Conservation (phyloP, 2,329 filamentous ascomycete species). For the Cladobotryum protrusum region DNA sequence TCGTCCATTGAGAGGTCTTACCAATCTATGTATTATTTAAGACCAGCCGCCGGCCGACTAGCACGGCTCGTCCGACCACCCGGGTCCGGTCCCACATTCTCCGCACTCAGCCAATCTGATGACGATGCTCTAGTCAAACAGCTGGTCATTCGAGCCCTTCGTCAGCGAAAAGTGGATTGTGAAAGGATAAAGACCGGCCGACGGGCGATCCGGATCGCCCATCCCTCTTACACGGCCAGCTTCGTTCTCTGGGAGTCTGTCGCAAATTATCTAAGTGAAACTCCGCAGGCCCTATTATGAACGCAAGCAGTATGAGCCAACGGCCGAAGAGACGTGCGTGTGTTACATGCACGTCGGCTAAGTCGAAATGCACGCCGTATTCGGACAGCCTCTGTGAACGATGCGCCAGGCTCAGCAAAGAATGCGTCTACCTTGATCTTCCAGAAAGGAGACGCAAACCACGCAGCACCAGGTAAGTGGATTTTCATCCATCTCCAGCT, state of each 20-base stretch:
- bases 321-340: slow-evolving; percentile 8
- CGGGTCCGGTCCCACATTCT: background rate
- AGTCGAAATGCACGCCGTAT: slow-evolving; percentile 8
- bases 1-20: too few relatives aligned
- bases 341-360: slow-evolving; percentile 10
- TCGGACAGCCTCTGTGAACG: slow-evolving; percentile 5
- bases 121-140: background rate
- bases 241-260: too few relatives aligned
- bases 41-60: background rate
- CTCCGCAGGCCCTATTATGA: background rate
- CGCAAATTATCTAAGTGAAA: too few relatives aligned
- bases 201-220: too few relatives aligned
- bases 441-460: slow-evolving; percentile 8
- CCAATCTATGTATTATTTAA: too few relatives aligned
- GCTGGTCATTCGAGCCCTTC: too few relatives aligned
- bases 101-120: slow-evolving; percentile 2
- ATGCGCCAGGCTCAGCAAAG: slow-evolving; percentile 10
- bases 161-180: too few relatives aligned
- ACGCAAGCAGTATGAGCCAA: background rate
- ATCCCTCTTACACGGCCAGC: too few relatives aligned
- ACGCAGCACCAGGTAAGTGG: background rate
- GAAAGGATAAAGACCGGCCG: too few relatives aligned
- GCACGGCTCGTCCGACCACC: background rate
- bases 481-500: too few relatives aligned
- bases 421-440: slow-evolving; percentile 9